Conservation (phyloP, 2,329 filamentous ascomycete species). For the Eutypa lata region DNA sequence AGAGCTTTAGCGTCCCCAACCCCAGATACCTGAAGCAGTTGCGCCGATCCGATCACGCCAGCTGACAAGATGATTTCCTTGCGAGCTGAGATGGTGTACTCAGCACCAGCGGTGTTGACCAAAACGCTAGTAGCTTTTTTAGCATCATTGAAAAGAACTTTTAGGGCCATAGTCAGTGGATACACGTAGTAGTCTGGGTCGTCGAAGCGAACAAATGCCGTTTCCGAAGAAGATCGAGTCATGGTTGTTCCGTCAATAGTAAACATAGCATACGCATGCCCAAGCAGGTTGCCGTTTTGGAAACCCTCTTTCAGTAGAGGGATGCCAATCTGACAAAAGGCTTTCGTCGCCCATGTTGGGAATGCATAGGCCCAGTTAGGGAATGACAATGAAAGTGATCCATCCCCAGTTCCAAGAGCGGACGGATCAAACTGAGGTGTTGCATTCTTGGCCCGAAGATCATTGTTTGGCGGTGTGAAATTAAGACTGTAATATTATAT, state of each 20-base stretch:
- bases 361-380: slow-evolving; percentile 34
- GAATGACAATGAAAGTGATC: slow-evolving; percentile 37
- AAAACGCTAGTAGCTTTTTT: slow-evolving; percentile 27
- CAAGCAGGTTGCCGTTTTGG: slow-evolving; percentile 36
- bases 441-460: slow-evolving; percentile 17
- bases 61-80: slow-evolving; percentile 38
- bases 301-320: slow-evolving; percentile 28
- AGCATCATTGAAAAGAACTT: slow-evolving; percentile 38
- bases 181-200: slow-evolving; percentile 32
- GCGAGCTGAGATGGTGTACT: slow-evolving; percentile 19
- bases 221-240: slow-evolving; percentile 32
- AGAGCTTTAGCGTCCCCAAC: slow-evolving; percentile 33
- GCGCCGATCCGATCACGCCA: slow-evolving; percentile 35
- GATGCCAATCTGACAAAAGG: slow-evolving; percentile 36
- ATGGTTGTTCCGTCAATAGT: slow-evolving; percentile 27
- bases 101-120: slow-evolving; percentile 11
- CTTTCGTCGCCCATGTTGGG: slow-evolving; percentile 31
- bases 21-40: slow-evolving; percentile 37
- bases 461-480: slow-evolving; percentile 9
- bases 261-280: slow-evolving; percentile 29
- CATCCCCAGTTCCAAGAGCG: slow-evolving; percentile 24
- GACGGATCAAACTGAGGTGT: slow-evolving; percentile 17
- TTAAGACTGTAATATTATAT: too few relatives aligned
- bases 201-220: slow-evolving; percentile 30
- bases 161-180: slow-evolving; percentile 37